Percentiles rank a stretch among this genome's conserved stretches.
These are phyloP conservation scores for Dimargaris cristalligena DNA, from an alignment of 192 early-diverging fungal species.

Conservation along the genomic window DNA sequence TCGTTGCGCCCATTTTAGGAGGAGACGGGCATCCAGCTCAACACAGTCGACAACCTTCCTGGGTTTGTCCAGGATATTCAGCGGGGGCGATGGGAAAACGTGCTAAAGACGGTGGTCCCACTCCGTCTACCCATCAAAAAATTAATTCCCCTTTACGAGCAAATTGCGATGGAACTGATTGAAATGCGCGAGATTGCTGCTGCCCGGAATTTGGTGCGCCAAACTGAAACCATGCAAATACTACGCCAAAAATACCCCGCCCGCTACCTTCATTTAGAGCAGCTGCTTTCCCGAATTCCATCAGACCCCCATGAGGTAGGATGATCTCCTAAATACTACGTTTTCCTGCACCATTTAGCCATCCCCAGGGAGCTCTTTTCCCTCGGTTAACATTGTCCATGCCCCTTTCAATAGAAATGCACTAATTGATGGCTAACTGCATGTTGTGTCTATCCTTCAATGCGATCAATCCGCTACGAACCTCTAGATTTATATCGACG, in stretches of 20 bases:
- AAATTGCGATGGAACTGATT: conserved; percentile 75
- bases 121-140: conserved; percentile 49
- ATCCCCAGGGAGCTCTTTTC: too few species aligned
- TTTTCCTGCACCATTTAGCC: too few species aligned
- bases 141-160: conserved; percentile 78
- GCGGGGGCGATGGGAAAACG: conserved; percentile 74
- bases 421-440: too few species aligned
- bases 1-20: conserved; percentile 26
- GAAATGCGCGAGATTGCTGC: conserved; percentile 70
- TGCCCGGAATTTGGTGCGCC: conserved; percentile 64
- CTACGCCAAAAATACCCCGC: conserved; percentile 58
- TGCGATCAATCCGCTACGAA: too few species aligned
- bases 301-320: conserved; percentile 53
- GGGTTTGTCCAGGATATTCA: conserved; percentile 54
- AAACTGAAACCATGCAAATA: conserved; percentile 83
- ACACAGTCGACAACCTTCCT: conserved; percentile 71
- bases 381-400: too few species aligned
- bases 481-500: not conserved
- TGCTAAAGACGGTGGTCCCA: conserved; percentile 51
- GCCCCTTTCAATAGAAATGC: too few species aligned
- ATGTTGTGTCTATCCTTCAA: too few species aligned
- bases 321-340: too few species aligned
- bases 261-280: conserved; percentile 67
- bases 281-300: conserved; percentile 45
- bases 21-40: conserved; percentile 60